These are phyloP conservation scores for Pelargonium citronellum DNA, from an alignment of 441 rosid species.

Conservation along the genomic window DNA sequence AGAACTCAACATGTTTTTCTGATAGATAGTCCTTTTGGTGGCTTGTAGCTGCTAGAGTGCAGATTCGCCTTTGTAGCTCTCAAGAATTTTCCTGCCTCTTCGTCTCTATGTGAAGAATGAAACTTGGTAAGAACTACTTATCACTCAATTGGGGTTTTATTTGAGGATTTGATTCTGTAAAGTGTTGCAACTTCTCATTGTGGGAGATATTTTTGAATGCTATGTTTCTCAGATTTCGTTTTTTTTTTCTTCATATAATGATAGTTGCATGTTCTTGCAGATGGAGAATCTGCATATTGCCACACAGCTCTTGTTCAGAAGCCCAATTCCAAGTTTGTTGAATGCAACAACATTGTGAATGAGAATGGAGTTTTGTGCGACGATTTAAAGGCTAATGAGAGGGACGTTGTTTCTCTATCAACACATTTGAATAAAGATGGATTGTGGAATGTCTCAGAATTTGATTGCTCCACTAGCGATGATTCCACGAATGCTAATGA, in stretches of 20 bases:
- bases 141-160: neutral
- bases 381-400: neutral
- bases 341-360: neutral
- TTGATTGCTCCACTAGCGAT: constrained; percentile 5
- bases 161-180: neutral
- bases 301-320: neutral
- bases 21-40: neutral
- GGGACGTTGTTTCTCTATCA: neutral
- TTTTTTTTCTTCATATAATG: neutral
- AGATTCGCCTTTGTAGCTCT: neutral
- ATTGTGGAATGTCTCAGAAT: constrained; percentile 3
- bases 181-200: neutral
- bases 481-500: constrained; percentile 4
- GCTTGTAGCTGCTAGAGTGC: neutral
- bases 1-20: neutral
- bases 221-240: neutral
- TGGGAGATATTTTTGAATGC: neutral
- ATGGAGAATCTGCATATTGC: neutral
- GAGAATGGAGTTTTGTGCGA: neutral
- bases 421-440: neutral
- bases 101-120: neutral
- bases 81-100: neutral
- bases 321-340: neutral
- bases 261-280: constrained; percentile 3
- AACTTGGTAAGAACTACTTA: neutral